A percentile compares a stretch with the other conserved stretches of the same genome.
Evolutionary conservation across 2,329 filamentous ascomycete genomes (phyloP).

Genomic region (Hymenoscyphus infarciens): DNA sequence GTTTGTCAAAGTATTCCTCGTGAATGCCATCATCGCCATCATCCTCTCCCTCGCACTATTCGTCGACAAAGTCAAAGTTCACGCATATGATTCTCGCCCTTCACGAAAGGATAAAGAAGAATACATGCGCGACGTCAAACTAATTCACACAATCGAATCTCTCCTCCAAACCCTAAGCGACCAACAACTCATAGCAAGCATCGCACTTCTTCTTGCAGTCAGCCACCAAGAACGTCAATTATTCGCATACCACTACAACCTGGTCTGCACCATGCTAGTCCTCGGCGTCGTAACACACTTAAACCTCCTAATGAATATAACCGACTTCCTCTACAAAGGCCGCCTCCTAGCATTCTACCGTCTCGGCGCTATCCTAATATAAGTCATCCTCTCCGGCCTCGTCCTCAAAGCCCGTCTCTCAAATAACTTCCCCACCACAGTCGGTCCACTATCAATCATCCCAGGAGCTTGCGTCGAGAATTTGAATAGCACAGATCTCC

Average conservation of each 20-base stretch:
- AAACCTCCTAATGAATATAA: slow-evolving; percentile 8
- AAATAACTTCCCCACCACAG: slow-evolving; percentile 3
- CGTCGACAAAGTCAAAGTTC: slow-evolving; percentile 7
- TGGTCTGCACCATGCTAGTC: slow-evolving; percentile 9
- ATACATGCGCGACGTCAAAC: slow-evolving; percentile 5
- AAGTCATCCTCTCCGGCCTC: slow-evolving; percentile 1
- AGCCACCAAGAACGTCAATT: slow-evolving; percentile 6
- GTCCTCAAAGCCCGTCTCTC: slow-evolving; percentile 4
- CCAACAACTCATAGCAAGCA: slow-evolving; percentile 9
- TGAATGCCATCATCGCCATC: neutral
- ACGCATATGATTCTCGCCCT: neutral
- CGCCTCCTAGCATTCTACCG: slow-evolving; percentile 4
- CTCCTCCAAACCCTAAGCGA: slow-evolving; percentile 5
- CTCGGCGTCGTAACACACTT: slow-evolving; percentile 8
- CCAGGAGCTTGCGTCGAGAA: slow-evolving; percentile 6
- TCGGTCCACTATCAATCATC: neutral
- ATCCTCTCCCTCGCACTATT: slow-evolving; percentile 1
- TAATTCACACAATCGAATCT: slow-evolving; percentile 3
- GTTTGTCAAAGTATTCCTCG: slow-evolving; percentile 6
- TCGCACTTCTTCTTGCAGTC: slow-evolving; percentile 4
- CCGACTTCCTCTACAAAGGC: slow-evolving; percentile 11
- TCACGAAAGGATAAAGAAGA: neutral
- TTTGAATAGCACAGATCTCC: neutral
- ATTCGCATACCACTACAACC: slow-evolving; percentile 11
- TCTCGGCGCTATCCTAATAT: neutral